Base-by-base conservation (phyloP, 345 rosid species). In the Isatis tinctoria region DNA sequence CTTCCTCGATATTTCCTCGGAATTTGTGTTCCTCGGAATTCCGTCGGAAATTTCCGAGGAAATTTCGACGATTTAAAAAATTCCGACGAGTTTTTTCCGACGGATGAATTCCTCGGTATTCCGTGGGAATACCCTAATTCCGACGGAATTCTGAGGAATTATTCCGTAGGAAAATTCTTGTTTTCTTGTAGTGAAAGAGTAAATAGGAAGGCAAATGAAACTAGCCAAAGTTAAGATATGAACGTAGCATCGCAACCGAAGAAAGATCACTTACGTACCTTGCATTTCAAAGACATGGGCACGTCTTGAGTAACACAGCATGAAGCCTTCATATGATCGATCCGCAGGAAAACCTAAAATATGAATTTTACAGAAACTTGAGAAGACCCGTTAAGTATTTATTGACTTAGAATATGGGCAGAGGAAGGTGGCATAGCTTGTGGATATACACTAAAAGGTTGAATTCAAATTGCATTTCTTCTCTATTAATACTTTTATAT, bases 231-330 rank as follows among this genome's bases (percentile, higher is more conserved):
- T 6, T 0, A 28, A 68, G 6, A 54, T 40, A 69, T 52, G 44
- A 40, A 57, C 28, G 57, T 11, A 2, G 8, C 6, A 27, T n/a
- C 60, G 12, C 22, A 30, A 30, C 11, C 5, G 22, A 47, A 35
- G 18, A 16, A 60, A 71, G 33, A 36, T 48, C 18, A 24, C 75
- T 4, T 60, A 24, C 75, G 3, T 60, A 71, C 75, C 60, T 60
- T 24, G 67, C 28, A 48, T 16, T 60, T 71, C 2, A 60, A 60
- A 61, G 60, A 27, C 52, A 61, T 61, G 69, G 60, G 27, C 32
- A 48, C 39, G 39, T 60, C 67, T 20, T 49, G 61, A 27, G 20
- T 61, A 49, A 28, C 52, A 61, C 51, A 49, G 28, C 40, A 51
- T 3, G 22, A 61, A 61, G 22, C 13, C 60, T 71, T 37, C 68